Evolutionary conservation across 23 red algal species (phyloP).

Genomic region (Gracilaria gracilis): DNA sequence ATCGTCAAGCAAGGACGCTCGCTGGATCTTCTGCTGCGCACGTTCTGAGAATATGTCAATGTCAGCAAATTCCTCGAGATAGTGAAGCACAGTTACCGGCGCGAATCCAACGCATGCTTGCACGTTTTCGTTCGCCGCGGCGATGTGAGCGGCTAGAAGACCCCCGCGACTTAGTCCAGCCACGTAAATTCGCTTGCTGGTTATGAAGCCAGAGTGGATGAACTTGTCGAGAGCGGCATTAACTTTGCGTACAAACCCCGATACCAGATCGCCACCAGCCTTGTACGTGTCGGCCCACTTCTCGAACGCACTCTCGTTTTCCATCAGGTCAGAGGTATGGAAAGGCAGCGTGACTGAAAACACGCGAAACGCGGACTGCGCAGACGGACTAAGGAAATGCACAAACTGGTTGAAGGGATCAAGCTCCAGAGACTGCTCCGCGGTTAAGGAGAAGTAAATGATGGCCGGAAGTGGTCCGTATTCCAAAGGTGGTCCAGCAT

Average conservation of each 20-base stretch:
- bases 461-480: slow-evolving; percentile 57
- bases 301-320: slow-evolving; percentile 49
- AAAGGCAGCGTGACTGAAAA: slow-evolving; percentile 69
- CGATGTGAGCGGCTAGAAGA: slow-evolving; percentile 57
- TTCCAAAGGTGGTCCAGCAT: slow-evolving; percentile 40
- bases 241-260: slow-evolving; percentile 50
- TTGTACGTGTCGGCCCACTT: slow-evolving; percentile 64
- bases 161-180: slow-evolving; percentile 72
- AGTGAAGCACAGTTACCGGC: slow-evolving; percentile 57
- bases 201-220: slow-evolving; percentile 26
- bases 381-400: neutral
- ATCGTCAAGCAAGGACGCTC: slow-evolving; percentile 33
- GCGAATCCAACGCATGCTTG: slow-evolving; percentile 51
- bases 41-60: neutral
- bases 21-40: slow-evolving; percentile 16
- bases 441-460: slow-evolving; percentile 63
- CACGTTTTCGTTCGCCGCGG: slow-evolving; percentile 36
- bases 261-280: slow-evolving; percentile 59
- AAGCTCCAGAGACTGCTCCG: slow-evolving; percentile 64
- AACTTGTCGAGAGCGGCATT: slow-evolving; percentile 23
- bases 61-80: slow-evolving; percentile 57
- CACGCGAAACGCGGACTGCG: slow-evolving; percentile 31
- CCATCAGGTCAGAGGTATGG: slow-evolving; percentile 48
- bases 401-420: slow-evolving; percentile 76
- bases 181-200: neutral